These are phyloP conservation scores for Ceratocystis papillata DNA, from an alignment of 2,329 filamentous ascomycete genomes.

Conservation along the genomic window DNA sequence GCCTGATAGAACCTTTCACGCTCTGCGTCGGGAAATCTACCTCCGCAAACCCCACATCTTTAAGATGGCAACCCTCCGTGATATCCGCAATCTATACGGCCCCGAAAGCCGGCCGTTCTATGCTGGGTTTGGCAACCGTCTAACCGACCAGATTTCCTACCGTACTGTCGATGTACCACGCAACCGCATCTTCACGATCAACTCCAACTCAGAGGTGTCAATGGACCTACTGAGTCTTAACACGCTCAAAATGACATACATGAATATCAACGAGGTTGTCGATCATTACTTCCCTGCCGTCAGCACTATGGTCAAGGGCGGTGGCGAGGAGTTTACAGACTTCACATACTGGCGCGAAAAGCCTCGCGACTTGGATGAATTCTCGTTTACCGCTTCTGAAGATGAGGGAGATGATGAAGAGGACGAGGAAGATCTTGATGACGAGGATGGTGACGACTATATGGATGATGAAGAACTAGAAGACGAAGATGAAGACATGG, in stretches of 20 bases:
- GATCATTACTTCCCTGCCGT: constrained; percentile 97
- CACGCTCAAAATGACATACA: constrained; percentile 92
- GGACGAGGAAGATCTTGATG: constrained; percentile 42
- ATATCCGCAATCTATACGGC: constrained; percentile 82
- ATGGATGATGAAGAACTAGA: constrained; percentile 35
- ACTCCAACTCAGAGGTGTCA: constrained; percentile 90
- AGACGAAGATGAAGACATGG: constrained; percentile 30
- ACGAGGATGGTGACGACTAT: constrained; percentile 41
- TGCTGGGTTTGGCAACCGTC: constrained; percentile 89
- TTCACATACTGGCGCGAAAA: constrained; percentile 92
- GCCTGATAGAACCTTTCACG: constrained; percentile 89
- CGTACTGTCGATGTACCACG: constrained; percentile 90
- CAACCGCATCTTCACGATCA: constrained; percentile 95
- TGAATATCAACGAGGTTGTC: constrained; percentile 92
- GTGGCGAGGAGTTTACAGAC: constrained; percentile 90
- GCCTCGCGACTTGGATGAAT: constrained; percentile 75
- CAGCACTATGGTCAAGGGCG: constrained; percentile 72
- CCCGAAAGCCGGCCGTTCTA: constrained; percentile 76
- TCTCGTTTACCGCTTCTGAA: constrained; percentile 65
- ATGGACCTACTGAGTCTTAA: constrained; percentile 82
- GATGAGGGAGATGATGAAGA: constrained; percentile 45
- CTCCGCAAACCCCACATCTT: constrained; percentile 95
- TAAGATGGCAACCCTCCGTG: constrained; percentile 96
- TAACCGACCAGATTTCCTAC: constrained; percentile 94
- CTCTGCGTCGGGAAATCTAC: constrained; percentile 83